Conservation (phyloP, 352 stramenopile species). For the Phytophthora chlamydospora region DNA sequence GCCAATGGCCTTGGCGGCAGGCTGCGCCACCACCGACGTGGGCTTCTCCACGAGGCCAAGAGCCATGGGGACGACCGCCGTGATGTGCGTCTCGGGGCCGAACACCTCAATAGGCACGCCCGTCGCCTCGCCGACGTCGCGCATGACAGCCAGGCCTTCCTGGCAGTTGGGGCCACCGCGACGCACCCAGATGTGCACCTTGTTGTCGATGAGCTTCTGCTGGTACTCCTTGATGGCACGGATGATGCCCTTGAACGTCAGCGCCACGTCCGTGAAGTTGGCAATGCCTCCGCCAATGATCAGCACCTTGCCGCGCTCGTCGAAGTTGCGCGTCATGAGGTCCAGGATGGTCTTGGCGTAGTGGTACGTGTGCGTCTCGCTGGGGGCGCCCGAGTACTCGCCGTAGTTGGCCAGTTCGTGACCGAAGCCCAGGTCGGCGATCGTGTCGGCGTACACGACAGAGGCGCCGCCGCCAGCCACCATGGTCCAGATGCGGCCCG, state of each 20-base stretch:
- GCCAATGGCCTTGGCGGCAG: constrained; percentile 25
- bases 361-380: constrained; percentile 96
- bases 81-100: constrained; percentile 96
- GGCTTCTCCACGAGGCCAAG: constrained; percentile 88
- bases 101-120: constrained; percentile 95
- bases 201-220: constrained; percentile 91
- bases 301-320: constrained; percentile 94
- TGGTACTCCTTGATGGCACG: constrained; percentile 93
- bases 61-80: constrained; percentile 93
- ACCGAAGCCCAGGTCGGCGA: constrained; percentile 94
- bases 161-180: constrained; percentile 97
- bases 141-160: constrained; percentile 94
- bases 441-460: constrained; percentile 98
- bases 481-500: constrained; percentile 97
- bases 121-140: constrained; percentile 87
- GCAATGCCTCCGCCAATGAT: constrained; percentile 98
- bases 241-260: constrained; percentile 98
- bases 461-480: constrained; percentile 95
- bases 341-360: constrained; percentile 97
- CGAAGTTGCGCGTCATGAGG: constrained; percentile 94
- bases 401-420: constrained; percentile 97
- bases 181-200: constrained; percentile 95
- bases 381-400: constrained; percentile 97
- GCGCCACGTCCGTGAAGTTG: constrained; percentile 98
- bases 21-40: constrained; percentile 25